Conservation (phyloP, 495 filamentous ascomycete species). For the Penicillium canescens region DNA sequence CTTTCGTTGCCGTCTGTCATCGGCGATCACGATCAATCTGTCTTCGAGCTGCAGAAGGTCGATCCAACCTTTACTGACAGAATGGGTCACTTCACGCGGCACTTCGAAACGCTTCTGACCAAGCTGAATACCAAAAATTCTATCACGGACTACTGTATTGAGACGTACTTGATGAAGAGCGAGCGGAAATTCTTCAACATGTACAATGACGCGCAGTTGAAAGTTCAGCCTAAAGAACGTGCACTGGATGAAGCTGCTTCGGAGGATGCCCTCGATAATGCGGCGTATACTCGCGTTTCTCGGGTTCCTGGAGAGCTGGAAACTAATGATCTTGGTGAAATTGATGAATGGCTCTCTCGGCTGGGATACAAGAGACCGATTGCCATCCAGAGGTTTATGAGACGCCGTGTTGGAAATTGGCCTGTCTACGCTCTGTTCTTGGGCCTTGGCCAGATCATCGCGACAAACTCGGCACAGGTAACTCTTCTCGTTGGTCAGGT, state of each 20-base stretch:
- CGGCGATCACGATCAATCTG: conserved; percentile 11
- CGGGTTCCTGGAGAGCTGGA: background rate
- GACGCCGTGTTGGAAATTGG: conserved; percentile 52
- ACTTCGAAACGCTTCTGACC: conserved; percentile 54
- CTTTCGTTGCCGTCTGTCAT: conserved; percentile 20
- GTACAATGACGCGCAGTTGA: conserved; percentile 55
- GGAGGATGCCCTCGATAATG: background rate
- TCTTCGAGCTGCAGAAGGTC: conserved; percentile 62
- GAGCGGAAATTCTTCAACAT: conserved; percentile 66
- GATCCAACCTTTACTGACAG: conserved; percentile 70
- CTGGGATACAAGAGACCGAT: conserved; percentile 22
- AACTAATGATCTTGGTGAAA: conserved; percentile 30
- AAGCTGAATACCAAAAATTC: conserved; percentile 54
- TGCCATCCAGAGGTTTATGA: conserved; percentile 26
- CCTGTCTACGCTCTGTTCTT: conserved; percentile 65
- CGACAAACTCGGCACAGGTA: conserved; percentile 69
- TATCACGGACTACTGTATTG: conserved; percentile 58
- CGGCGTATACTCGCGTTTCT: background rate
- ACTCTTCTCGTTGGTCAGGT: conserved; percentile 62
- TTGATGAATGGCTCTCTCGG: conserved; percentile 52
- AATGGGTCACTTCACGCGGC: conserved; percentile 54
- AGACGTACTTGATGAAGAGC: conserved; percentile 59
- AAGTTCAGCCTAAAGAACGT: conserved; percentile 17
- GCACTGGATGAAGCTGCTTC: conserved; percentile 6
- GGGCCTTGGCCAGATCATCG: conserved; percentile 65